These are phyloP conservation scores for Aspergillus hancockii DNA, from an alignment of 495 filamentous ascomycete genomes.

Conservation along the genomic window DNA sequence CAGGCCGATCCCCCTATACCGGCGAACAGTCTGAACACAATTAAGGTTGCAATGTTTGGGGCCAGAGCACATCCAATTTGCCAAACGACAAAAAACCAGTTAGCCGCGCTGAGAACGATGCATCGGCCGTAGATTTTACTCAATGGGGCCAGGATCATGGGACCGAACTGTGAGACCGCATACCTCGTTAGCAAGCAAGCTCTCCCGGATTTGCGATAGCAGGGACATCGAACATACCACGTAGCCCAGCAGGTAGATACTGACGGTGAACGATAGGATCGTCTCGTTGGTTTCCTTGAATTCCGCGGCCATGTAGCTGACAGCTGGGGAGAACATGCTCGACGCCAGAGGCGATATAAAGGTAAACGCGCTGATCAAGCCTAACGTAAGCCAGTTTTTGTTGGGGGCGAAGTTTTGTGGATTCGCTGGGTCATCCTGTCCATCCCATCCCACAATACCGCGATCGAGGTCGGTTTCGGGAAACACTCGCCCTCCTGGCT, in stretches of 20 bases:
- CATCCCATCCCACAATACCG: constrained; percentile 44
- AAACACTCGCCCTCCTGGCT: no score
- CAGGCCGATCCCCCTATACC: constrained; percentile 60
- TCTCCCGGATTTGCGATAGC: not conserved
- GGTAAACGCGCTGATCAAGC: constrained; percentile 43
- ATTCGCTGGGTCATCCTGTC: constrained; percentile 66
- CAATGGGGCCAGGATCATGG: constrained; percentile 45
- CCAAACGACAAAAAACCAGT: constrained; percentile 53
- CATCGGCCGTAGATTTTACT: constrained; percentile 45
- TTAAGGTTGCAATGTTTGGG: constrained; percentile 55
- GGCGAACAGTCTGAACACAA: constrained; percentile 66
- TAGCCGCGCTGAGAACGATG: constrained; percentile 36
- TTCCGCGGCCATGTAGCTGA: constrained; percentile 54
- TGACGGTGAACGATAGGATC: constrained; percentile 53
- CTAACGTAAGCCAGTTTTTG: constrained; percentile 42
- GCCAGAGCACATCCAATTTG: constrained; percentile 70
- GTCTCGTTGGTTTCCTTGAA: constrained; percentile 58
- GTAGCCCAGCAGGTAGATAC: constrained; percentile 62
- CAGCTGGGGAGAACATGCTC: constrained; percentile 71
- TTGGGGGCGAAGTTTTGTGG: constrained; percentile 62
- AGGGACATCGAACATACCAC: constrained; percentile 34
- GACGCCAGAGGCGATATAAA: constrained; percentile 56
- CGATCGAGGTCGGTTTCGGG: constrained; percentile 29
- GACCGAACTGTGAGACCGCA: constrained; percentile 29
- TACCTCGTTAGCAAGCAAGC: not conserved